phyloP scores from a whole-genome alignment of 345 rosid species.

The Murraya paniculata region DNA sequence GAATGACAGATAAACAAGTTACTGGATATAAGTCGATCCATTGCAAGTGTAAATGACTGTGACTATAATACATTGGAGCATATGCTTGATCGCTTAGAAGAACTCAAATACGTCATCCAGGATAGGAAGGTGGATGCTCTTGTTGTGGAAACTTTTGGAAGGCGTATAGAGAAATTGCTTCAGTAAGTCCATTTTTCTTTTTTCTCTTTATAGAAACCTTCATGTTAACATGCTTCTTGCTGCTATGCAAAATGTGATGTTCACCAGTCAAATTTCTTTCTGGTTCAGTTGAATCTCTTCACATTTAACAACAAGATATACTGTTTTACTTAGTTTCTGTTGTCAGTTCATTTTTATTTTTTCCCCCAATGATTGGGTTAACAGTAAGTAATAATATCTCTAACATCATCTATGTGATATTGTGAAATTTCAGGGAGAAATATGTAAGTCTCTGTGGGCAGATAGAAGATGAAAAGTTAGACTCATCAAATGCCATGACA shows the following conservation, averaged over 20 bases:
- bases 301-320: not conserved
- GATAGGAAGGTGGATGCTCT: conserved; percentile 96
- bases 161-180: conserved; percentile 88
- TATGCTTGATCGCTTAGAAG: conserved; percentile 77
- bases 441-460: conserved; percentile 71
- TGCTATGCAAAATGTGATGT: not conserved
- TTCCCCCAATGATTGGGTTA: not conserved
- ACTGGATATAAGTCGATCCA: conserved; percentile 67
- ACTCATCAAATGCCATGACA: conserved; percentile 48
- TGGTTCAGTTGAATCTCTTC: not conserved
- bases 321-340: not conserved
- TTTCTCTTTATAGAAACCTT: not conserved
- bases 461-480: conserved; percentile 80
- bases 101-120: conserved; percentile 84
- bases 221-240: not conserved
- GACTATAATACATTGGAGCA: conserved; percentile 68
- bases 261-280: not conserved
- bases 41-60: conserved; percentile 63
- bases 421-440: conserved; percentile 65
- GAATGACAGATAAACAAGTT: conserved; percentile 72
- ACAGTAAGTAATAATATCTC: conserved; percentile 9
- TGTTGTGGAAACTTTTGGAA: conserved; percentile 94
- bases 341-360: not conserved
- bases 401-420: conserved; percentile 8
- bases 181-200: conserved; percentile 48